phyloP scores from a whole-genome alignment of 768 basidiomycete genomes.

The Serendipita vermifera region DNA sequence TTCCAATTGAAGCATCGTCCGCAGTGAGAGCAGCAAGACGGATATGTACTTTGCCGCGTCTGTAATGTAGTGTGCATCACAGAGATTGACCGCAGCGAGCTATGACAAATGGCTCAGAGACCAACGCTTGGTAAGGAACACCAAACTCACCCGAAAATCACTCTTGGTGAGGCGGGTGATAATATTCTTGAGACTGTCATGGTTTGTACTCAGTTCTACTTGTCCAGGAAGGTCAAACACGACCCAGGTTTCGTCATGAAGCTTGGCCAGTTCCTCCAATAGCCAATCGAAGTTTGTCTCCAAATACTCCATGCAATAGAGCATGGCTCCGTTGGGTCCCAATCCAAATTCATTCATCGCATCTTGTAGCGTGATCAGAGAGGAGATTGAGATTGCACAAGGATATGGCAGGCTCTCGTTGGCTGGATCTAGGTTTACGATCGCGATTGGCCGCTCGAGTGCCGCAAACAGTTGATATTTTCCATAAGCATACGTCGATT shows the following conservation, averaged over 20 bases:
- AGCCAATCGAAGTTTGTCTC: constrained; percentile 92
- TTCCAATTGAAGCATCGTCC: constrained; percentile 97
- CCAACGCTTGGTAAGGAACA: constrained; percentile 12
- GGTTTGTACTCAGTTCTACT: constrained; percentile 94
- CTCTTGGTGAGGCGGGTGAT: constrained; percentile 55
- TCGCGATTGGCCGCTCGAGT: constrained; percentile 67
- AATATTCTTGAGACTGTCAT: constrained; percentile 75
- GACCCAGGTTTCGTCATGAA: constrained; percentile 67
- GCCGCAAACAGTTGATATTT: constrained; percentile 84
- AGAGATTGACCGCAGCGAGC: constrained; percentile 90
- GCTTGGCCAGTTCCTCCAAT: constrained; percentile 47
- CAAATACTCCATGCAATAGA: constrained; percentile 94
- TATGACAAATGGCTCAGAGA: constrained; percentile 23
- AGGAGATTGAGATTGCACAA: constrained; percentile 72
- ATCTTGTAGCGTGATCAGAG: constrained; percentile 74
- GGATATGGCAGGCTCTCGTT: constrained; percentile 85
- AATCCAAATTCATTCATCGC: constrained; percentile 74
- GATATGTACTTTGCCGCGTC: constrained; percentile 93
- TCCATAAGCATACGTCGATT: constrained; percentile 79
- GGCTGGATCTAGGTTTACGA: constrained; percentile 95
- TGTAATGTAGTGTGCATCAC: constrained; percentile 94
- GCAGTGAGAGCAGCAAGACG: constrained; percentile 75
- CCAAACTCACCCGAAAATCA: constrained; percentile 67
- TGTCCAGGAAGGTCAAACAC: constrained; percentile 95
- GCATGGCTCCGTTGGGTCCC: constrained; percentile 92